Evolutionary conservation across 1,139 yeast species (phyloP).

Genomic region (Magnusiomyces sp.): DNA sequence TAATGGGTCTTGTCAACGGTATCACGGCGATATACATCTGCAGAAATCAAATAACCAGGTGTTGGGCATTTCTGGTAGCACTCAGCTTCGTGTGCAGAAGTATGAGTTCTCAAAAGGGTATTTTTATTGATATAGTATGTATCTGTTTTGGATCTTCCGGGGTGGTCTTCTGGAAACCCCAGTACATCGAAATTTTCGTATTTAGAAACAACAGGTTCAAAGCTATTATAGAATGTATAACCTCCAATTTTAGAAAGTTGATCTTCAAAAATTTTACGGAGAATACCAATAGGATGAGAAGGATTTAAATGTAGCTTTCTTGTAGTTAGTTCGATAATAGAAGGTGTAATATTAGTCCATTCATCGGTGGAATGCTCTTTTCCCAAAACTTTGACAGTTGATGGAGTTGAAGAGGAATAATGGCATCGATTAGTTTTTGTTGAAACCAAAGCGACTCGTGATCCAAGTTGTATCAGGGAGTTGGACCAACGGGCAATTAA

Average conservation of each 20-base stretch:
- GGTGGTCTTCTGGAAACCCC: slow-evolving; percentile 88
- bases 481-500: background rate
- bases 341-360: slow-evolving; percentile 80
- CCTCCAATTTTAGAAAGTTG: slow-evolving; percentile 54
- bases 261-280: slow-evolving; percentile 62
- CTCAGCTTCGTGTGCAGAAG: slow-evolving; percentile 92
- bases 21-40: slow-evolving; percentile 93
- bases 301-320: slow-evolving; percentile 66
- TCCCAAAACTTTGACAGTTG: slow-evolving; percentile 36
- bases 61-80: slow-evolving; percentile 62
- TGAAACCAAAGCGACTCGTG: no score
- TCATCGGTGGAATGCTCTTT: slow-evolving; percentile 53
- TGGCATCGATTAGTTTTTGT: no score
- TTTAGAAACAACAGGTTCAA: slow-evolving; percentile 75
- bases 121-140: slow-evolving; percentile 79
- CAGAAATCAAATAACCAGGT: slow-evolving; percentile 86
- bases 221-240: slow-evolving; percentile 71
- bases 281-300: slow-evolving; percentile 83
- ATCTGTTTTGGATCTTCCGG: slow-evolving; percentile 87
- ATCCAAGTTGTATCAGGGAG: no score
- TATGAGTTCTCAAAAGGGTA: slow-evolving; percentile 76
- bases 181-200: slow-evolving; percentile 82
- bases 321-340: slow-evolving; percentile 59
- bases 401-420: background rate
- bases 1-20: slow-evolving; percentile 94